phyloP scores from a whole-genome alignment of 345 rosid species.

The Aethionema arabicum region DNA sequence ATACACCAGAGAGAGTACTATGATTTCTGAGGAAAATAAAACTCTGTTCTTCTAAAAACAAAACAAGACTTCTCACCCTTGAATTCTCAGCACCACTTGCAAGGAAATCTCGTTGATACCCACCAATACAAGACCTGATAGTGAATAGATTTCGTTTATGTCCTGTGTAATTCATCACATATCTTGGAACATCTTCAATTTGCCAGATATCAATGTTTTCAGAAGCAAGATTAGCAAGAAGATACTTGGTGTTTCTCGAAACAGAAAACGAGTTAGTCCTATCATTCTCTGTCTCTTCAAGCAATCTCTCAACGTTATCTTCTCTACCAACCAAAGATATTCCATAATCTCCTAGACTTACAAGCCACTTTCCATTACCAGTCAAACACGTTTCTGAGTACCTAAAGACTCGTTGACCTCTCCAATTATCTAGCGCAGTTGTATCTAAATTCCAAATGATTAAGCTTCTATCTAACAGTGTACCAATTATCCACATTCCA shows the following conservation, averaged over 20 bases:
- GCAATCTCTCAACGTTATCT: slow-evolving; percentile 42
- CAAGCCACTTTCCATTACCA: slow-evolving; percentile 51
- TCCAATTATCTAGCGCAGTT: slow-evolving; percentile 47
- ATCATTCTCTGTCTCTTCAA: slow-evolving; percentile 40
- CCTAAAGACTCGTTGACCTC: slow-evolving; percentile 34
- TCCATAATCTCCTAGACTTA: slow-evolving; percentile 41
- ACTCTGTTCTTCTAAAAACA: too few relatives aligned
- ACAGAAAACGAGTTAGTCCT: slow-evolving; percentile 54
- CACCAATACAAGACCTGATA: slow-evolving; percentile 68
- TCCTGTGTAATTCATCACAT: slow-evolving; percentile 37
- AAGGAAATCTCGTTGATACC: slow-evolving; percentile 45
- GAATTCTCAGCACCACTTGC: slow-evolving; percentile 73
- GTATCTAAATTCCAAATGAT: slow-evolving; percentile 58
- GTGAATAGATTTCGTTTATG: slow-evolving; percentile 46
- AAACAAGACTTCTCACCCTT: slow-evolving; percentile 38
- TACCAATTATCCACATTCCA: slow-evolving; percentile 47
- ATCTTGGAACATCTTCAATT: slow-evolving; percentile 40
- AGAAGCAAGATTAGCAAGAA: slow-evolving; percentile 49
- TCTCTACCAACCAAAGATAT: slow-evolving; percentile 51
- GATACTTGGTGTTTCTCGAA: slow-evolving; percentile 44
- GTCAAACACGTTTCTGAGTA: slow-evolving; percentile 57
- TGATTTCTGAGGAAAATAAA: too few relatives aligned
- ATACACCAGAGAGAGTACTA: too few relatives aligned
- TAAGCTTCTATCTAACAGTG: slow-evolving; percentile 47
- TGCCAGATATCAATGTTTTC: slow-evolving; percentile 56